A percentile compares a stretch with the other conserved stretches of the same genome.
Conservation (phyloP, 1,139 yeast genomes). For the Taphrina confusa region DNA sequence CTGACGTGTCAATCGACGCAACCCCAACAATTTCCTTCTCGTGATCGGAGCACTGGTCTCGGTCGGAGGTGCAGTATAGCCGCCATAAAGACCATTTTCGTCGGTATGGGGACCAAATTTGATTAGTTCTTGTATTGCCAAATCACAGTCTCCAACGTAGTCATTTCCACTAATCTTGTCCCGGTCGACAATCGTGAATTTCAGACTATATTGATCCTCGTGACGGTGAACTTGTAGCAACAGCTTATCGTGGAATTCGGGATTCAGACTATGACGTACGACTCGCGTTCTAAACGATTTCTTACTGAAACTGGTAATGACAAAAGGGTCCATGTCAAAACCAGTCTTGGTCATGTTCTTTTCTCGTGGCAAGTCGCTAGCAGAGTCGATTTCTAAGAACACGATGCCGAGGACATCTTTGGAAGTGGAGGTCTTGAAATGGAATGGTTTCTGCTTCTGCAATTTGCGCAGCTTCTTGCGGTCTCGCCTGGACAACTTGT, state of each 20-base stretch:
- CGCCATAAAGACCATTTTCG: constrained; percentile 40
- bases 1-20: constrained; percentile 5
- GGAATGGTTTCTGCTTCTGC: constrained; percentile 22
- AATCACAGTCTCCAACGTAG: constrained; percentile 65
- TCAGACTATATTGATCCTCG: constrained; percentile 66
- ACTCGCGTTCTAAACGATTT: constrained; percentile 84
- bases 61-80: constrained; percentile 5
- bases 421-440: constrained; percentile 24
- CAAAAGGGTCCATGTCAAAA: constrained; percentile 96
- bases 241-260: constrained; percentile 75
- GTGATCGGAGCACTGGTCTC: constrained; percentile 1
- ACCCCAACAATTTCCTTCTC: constrained; percentile 3
- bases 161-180: constrained; percentile 84
- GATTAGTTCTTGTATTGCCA: constrained; percentile 57
- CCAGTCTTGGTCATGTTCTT: constrained; percentile 63
- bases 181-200: constrained; percentile 75
- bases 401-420: constrained; percentile 64
- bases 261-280: constrained; percentile 79
- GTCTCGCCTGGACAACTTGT: constrained; percentile 6
- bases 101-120: constrained; percentile 47
- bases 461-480: constrained; percentile 12
- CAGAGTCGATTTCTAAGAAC: constrained; percentile 72
- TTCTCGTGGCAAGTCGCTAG: constrained; percentile 69
- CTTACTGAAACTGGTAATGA: constrained; percentile 85
- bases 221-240: constrained; percentile 73